Conservation (phyloP, 1,284 basidiomycete genomes). For the Ganoderma lingzhi region DNA sequence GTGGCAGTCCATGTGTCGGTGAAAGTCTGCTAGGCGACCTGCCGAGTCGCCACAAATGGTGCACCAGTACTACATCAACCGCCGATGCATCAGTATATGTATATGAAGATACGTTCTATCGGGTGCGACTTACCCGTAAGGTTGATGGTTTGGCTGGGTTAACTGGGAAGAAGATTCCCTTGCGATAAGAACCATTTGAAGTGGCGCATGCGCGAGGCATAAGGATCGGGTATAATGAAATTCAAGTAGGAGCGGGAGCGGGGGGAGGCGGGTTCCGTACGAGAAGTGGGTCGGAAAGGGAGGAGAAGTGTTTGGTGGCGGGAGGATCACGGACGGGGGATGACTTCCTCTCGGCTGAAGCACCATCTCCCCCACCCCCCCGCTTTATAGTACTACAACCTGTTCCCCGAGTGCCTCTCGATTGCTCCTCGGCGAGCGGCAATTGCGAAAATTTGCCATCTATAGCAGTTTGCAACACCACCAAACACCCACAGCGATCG, state of each 20-base stretch:
- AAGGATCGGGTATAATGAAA: not conserved
- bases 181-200: not conserved
- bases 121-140: not conserved
- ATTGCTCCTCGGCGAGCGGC: not conserved
- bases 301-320: no score
- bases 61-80: not conserved
- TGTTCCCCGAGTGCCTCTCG: not conserved
- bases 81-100: not conserved
- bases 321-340: not conserved
- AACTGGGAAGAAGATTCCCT: not conserved
- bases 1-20: not conserved
- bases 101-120: not conserved
- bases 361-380: not conserved
- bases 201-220: not conserved
- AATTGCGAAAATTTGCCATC: not conserved
- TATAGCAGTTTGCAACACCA: not conserved
- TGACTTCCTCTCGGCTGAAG: not conserved
- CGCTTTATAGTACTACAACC: not conserved
- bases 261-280: not conserved
- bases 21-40: not conserved
- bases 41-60: not conserved
- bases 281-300: not conserved
- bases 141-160: not conserved
- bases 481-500: not conserved
- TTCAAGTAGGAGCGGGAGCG: not conserved